Evolutionary conservation across 1,284 basidiomycete species (phyloP).

Genomic region (Ceratobasidium sp.): DNA sequence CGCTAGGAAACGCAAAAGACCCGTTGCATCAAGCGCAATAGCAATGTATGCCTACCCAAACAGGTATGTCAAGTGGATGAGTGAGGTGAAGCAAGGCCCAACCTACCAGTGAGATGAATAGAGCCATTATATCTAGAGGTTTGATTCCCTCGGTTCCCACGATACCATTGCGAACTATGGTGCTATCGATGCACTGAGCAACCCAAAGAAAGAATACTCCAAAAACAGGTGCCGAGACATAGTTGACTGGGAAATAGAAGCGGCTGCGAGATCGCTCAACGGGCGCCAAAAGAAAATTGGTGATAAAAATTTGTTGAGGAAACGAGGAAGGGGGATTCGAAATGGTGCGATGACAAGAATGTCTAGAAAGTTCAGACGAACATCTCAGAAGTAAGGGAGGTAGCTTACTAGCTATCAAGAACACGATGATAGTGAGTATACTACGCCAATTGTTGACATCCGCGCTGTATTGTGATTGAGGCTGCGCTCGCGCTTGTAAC

Average conservation of each 20-base stretch:
- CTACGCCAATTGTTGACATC: conserved; percentile 49
- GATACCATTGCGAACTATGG: conserved; percentile 72
- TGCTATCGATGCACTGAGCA: conserved; percentile 70
- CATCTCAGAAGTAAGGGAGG: neutral
- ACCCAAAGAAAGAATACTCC: conserved; percentile 82
- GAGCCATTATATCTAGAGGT: conserved; percentile 91
- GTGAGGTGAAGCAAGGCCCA: neutral
- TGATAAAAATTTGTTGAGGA: conserved; percentile 25
- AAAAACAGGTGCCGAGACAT: conserved; percentile 77
- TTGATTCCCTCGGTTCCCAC: conserved; percentile 77
- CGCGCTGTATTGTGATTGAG: conserved; percentile 34
- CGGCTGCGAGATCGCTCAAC: neutral
- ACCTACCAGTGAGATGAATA: conserved; percentile 82
- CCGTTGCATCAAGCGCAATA: conserved; percentile 89
- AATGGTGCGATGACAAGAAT: conserved; percentile 71
- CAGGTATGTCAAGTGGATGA: neutral
- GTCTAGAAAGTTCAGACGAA: conserved; percentile 48
- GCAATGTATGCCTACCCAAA: conserved; percentile 83
- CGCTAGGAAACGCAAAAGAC: conserved; percentile 84
- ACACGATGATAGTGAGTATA: conserved; percentile 72
- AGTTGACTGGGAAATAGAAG: conserved; percentile 56
- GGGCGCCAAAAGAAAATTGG: neutral
- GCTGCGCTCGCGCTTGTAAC: conserved; percentile 23
- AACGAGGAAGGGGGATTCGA: conserved; percentile 55
- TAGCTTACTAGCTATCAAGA: conserved; percentile 71